Evolutionary conservation across 495 filamentous ascomycete species (phyloP).

Genomic region (Xylaria palmicola): DNA sequence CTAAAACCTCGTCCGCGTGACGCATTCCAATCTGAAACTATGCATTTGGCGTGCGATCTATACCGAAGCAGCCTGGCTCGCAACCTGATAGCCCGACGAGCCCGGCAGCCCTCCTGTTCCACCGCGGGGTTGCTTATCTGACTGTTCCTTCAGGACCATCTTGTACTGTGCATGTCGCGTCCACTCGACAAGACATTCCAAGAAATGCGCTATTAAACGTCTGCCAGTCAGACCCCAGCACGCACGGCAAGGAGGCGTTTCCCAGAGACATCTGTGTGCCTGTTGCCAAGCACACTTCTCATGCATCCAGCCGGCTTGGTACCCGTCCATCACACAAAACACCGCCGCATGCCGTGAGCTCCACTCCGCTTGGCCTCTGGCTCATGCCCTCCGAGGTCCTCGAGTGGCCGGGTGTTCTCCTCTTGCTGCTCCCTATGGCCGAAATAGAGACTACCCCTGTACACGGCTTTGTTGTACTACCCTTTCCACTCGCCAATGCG

Average conservation of each 20-base stretch:
- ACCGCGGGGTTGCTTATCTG: constrained; percentile 5
- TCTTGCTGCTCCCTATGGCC: constrained; percentile 15
- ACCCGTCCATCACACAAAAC: constrained; percentile 9
- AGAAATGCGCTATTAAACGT: constrained; percentile 14
- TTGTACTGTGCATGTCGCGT: not conserved
- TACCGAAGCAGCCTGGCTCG: too few relatives aligned
- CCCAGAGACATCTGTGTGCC: constrained; percentile 7
- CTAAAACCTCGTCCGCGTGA: constrained; percentile 8
- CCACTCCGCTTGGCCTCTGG: not conserved
- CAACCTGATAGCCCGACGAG: not conserved
- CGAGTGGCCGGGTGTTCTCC: not conserved
- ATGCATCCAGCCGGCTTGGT: constrained; percentile 20
- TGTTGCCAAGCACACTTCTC: constrained; percentile 12
- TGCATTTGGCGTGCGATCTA: constrained; percentile 10
- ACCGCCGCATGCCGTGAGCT: not conserved
- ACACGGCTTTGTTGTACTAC: too few relatives aligned
- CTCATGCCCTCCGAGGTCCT: constrained; percentile 1
- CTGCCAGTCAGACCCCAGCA: not conserved
- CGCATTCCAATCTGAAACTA: constrained; percentile 13
- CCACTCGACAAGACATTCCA: not conserved
- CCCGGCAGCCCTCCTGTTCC: not conserved
- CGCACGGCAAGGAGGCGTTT: not conserved
- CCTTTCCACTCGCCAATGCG: not conserved
- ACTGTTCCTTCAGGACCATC: not conserved
- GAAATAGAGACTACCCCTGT: not conserved